Conservation (phyloP, 2,329 filamentous ascomycete species). For the Fusarium decemcellulare region DNA sequence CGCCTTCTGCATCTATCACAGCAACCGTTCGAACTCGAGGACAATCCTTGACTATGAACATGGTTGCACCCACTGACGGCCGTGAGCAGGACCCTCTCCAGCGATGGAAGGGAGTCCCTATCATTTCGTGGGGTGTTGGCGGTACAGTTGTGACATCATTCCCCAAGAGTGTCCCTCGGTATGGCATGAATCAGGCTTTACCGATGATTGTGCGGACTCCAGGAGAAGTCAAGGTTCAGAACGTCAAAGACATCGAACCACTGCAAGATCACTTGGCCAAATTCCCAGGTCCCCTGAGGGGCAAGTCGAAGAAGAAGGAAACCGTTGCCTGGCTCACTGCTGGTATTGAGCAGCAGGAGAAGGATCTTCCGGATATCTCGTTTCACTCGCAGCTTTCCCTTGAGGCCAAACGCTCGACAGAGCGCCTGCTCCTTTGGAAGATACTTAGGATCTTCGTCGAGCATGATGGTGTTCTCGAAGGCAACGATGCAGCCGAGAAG, state of each 20-base stretch:
- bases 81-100: slow-evolving; percentile 83
- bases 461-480: slow-evolving; percentile 86
- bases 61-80: slow-evolving; percentile 75
- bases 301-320: slow-evolving; percentile 97
- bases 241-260: slow-evolving; percentile 80
- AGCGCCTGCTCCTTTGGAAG: slow-evolving; percentile 90
- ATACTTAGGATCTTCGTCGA: slow-evolving; percentile 86
- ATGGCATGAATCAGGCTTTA: slow-evolving; percentile 78
- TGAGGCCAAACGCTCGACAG: slow-evolving; percentile 79
- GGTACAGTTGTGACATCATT: slow-evolving; percentile 88
- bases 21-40: slow-evolving; percentile 60
- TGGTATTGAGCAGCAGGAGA: slow-evolving; percentile 83
- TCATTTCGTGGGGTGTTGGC: slow-evolving; percentile 90
- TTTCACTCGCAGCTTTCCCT: slow-evolving; percentile 67
- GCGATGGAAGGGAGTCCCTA: slow-evolving; percentile 90
- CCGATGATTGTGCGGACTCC: slow-evolving; percentile 87
- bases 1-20: slow-evolving; percentile 13
- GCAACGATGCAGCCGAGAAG: slow-evolving; percentile 78
- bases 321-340: slow-evolving; percentile 83
- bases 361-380: slow-evolving; percentile 63
- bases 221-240: slow-evolving; percentile 85
- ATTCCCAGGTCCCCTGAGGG: slow-evolving; percentile 91
- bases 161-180: slow-evolving; percentile 89
- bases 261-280: slow-evolving; percentile 80
- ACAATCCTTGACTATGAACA: slow-evolving; percentile 68